A percentile compares a stretch with the other conserved stretches of the same genome.
These are phyloP conservation scores for Mycosphaerella sp. DNA, from an alignment of 2,329 filamentous ascomycete species.

Conservation along the genomic window DNA sequence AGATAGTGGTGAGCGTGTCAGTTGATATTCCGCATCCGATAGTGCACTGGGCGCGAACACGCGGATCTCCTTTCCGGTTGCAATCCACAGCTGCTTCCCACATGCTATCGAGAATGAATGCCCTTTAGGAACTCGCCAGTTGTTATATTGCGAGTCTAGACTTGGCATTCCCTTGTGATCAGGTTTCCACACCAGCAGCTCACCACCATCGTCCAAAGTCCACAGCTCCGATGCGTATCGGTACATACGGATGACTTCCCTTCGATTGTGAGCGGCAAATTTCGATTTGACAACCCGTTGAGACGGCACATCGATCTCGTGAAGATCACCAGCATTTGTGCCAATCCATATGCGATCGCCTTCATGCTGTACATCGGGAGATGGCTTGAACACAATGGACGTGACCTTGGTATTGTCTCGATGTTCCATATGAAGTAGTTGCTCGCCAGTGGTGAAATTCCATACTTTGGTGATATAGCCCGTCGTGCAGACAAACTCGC, in stretches of 20 bases:
- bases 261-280: conserved; percentile 65
- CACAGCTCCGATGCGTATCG: conserved; percentile 85
- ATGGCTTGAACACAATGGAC: conserved; percentile 79
- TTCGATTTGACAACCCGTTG: conserved; percentile 65
- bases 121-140: conserved; percentile 70
- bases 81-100: conserved; percentile 82
- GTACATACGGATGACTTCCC: conserved; percentile 77
- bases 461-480: conserved; percentile 84
- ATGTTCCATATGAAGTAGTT: conserved; percentile 73
- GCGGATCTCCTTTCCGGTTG: conserved; percentile 77
- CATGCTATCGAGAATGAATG: conserved; percentile 86
- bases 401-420: conserved; percentile 79
- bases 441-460: conserved; percentile 75
- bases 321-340: conserved; percentile 77
- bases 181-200: conserved; percentile 79
- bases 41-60: conserved; percentile 70
- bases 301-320: conserved; percentile 76
- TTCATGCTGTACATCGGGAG: conserved; percentile 68
- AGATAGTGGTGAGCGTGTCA: conserved; percentile 63
- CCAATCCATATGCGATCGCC: conserved; percentile 82
- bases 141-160: conserved; percentile 66
- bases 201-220: conserved; percentile 86
- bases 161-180: conserved; percentile 67
- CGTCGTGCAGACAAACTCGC: conserved; percentile 77
- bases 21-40: conserved; percentile 65